These are phyloP conservation scores for Edaphochlamys debaryana DNA, from an alignment of 139 green algal genomes.

Conservation along the genomic window DNA sequence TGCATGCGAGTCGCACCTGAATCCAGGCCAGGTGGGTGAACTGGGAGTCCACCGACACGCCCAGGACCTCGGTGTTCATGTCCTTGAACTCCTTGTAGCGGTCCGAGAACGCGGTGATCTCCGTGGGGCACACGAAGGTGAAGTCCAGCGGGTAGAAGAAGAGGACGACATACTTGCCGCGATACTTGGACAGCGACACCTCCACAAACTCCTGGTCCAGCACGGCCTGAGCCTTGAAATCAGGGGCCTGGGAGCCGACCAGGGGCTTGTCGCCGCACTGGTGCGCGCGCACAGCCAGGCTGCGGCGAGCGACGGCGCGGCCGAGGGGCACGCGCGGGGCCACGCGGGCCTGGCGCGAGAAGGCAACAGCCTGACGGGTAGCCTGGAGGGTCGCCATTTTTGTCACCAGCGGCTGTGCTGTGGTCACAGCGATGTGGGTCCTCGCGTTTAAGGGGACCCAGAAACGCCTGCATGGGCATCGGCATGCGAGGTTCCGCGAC, in stretches of 20 bases:
- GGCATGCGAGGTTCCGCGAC: too few species aligned
- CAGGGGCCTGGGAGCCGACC: slow-evolving; percentile 86
- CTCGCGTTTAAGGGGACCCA: too few species aligned
- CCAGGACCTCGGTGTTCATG: slow-evolving; percentile 89
- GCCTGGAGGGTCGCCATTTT: too few species aligned
- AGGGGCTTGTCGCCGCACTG: slow-evolving; percentile 54
- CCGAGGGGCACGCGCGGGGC: neutral
- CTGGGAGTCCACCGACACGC: slow-evolving; percentile 92
- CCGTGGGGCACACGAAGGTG: slow-evolving; percentile 93
- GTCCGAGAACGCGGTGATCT: slow-evolving; percentile 99
- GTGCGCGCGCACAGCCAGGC: neutral
- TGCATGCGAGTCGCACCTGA: too few species aligned
- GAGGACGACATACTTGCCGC: slow-evolving; percentile 97
- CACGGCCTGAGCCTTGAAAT: slow-evolving; percentile 90
- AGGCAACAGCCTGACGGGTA: neutral
- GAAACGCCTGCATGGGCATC: too few species aligned
- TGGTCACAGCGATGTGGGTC: too few species aligned
- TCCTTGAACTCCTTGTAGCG: slow-evolving; percentile 90
- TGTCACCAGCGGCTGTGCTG: too few species aligned
- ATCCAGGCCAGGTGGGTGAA: slow-evolving; percentile 99
- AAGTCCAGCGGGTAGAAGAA: slow-evolving; percentile 98
- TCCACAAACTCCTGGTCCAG: slow-evolving; percentile 91
- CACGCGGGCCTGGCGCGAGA: neutral
- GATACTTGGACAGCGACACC: slow-evolving; percentile 90
- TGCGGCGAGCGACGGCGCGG: slow-evolving; percentile 12